Percentiles rank a stretch among this genome's conserved stretches.
phyloP scores from a whole-genome alignment of 2,329 filamentous ascomycete species.

The Fusarium proliferatum region DNA sequence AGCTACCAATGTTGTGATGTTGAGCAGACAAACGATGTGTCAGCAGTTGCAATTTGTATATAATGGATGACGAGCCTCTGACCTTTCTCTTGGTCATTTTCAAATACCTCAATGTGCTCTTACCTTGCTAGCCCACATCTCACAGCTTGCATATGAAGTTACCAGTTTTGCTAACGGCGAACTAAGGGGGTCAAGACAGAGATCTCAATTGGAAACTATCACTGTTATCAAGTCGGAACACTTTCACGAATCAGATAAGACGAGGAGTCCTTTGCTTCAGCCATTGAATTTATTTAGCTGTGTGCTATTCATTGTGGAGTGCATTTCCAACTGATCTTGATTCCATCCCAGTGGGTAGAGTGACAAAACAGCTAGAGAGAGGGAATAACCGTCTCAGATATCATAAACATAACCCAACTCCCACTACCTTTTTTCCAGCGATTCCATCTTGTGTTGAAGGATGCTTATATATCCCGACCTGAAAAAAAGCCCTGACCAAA shows the following conservation, averaged over 20 bases:
- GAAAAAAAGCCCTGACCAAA: constrained; percentile 29
- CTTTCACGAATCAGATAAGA: too few relatives aligned
- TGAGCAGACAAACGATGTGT: not conserved
- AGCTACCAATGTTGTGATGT: constrained; percentile 1
- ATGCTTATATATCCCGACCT: constrained; percentile 40
- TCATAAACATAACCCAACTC: constrained; percentile 42
- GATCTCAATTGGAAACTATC: not conserved
- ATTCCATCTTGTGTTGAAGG: constrained; percentile 45
- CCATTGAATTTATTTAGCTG: constrained; percentile 31
- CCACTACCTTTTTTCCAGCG: constrained; percentile 40
- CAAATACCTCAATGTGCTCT: not conserved
- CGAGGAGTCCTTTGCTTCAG: not conserved
- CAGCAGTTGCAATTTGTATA: constrained; percentile 12
- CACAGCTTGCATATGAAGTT: not conserved
- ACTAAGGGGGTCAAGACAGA: not conserved
- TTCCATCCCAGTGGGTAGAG: not conserved
- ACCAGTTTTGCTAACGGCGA: not conserved
- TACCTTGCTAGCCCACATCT: not conserved
- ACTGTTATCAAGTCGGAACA: not conserved
- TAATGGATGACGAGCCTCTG: constrained; percentile 10
- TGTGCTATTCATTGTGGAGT: constrained; percentile 1
- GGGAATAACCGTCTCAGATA: constrained; percentile 35
- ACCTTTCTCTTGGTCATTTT: not conserved
- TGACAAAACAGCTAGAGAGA: constrained; percentile 10
- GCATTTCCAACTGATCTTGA: not conserved